phyloP scores from a whole-genome alignment of 2,329 filamentous ascomycete species.

The Cryphonectria nitschkei region DNA sequence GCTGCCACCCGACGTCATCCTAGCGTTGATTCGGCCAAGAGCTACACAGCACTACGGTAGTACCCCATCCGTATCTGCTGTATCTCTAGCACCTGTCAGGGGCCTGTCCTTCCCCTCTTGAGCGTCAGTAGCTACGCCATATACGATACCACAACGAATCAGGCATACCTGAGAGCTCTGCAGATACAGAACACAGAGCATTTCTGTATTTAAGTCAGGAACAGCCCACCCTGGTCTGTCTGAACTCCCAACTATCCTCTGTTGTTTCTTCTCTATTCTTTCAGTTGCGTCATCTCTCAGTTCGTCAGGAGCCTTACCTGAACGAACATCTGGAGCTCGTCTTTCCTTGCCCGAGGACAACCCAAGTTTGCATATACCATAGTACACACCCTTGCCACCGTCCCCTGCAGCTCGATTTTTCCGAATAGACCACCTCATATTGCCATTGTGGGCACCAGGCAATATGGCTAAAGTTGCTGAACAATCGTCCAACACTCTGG shows the following conservation, averaged over 20 bases:
- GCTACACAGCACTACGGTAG: constrained; percentile 1
- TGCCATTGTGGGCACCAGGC: constrained; percentile 14
- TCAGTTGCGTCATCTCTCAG: background rate
- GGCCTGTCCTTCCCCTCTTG: background rate
- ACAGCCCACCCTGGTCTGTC: background rate
- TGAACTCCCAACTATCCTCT: background rate
- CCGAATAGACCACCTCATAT: background rate
- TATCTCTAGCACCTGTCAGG: constrained; percentile 10
- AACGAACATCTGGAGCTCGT: background rate
- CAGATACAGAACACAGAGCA: background rate
- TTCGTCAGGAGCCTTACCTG: background rate
- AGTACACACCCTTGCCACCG: constrained; percentile 12
- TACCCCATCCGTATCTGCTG: background rate
- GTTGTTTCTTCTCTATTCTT: background rate
- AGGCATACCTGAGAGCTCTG: constrained; percentile 7
- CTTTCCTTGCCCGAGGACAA: background rate
- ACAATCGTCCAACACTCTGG: constrained; percentile 50
- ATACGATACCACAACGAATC: constrained; percentile 8
- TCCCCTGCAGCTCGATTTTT: background rate
- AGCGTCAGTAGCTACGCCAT: constrained; percentile 1
- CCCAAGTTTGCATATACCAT: background rate
- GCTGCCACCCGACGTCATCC: constrained; percentile 27
- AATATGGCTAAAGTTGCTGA: constrained; percentile 43
- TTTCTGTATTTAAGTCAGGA: constrained; percentile 4
- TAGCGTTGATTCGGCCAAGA: constrained; percentile 16